A percentile compares a stretch with the other conserved stretches of the same genome.
Evolutionary conservation across 1,284 basidiomycete species (phyloP).

Genomic region (Leccinum subspadiceum): DNA sequence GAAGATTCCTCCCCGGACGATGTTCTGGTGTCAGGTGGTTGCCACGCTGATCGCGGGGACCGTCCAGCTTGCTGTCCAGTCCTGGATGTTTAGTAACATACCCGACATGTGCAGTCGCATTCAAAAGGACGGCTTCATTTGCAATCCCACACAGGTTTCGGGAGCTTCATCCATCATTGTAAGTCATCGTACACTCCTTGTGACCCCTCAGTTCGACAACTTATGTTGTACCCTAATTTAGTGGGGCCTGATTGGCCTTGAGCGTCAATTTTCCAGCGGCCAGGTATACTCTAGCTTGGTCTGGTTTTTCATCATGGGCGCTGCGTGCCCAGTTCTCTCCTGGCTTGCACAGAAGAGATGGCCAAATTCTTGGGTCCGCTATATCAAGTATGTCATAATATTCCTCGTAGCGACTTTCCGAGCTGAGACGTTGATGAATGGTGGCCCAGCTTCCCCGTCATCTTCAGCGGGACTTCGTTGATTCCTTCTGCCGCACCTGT

Average conservation of each 20-base stretch:
- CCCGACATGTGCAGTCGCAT: constrained; percentile 25
- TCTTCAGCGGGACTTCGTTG: constrained; percentile 49
- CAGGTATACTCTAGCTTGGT: constrained; percentile 34
- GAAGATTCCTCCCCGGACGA: constrained; percentile 48
- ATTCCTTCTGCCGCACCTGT: constrained; percentile 51
- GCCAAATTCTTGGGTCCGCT: constrained; percentile 45
- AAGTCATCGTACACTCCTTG: constrained; percentile 5
- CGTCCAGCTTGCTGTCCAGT: constrained; percentile 42
- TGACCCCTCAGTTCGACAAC: not conserved
- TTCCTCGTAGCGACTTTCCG: not conserved
- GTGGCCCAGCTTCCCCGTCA: constrained; percentile 43
- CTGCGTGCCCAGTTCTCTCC: constrained; percentile 41
- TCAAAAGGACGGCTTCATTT: constrained; percentile 35
- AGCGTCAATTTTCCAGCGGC: constrained; percentile 31
- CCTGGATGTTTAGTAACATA: constrained; percentile 39
- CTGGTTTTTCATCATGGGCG: constrained; percentile 60
- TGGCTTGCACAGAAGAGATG: constrained; percentile 40
- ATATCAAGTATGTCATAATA: constrained; percentile 40
- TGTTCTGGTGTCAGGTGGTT: constrained; percentile 45
- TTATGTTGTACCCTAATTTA: constrained; percentile 6
- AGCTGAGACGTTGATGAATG: too few species aligned
- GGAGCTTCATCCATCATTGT: constrained; percentile 40
- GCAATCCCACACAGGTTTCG: constrained; percentile 38
- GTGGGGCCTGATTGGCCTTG: constrained; percentile 46
- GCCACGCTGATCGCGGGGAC: constrained; percentile 43